phyloP scores from a whole-genome alignment of 2,329 filamentous ascomycete species.

The Fusarium humuli region DNA sequence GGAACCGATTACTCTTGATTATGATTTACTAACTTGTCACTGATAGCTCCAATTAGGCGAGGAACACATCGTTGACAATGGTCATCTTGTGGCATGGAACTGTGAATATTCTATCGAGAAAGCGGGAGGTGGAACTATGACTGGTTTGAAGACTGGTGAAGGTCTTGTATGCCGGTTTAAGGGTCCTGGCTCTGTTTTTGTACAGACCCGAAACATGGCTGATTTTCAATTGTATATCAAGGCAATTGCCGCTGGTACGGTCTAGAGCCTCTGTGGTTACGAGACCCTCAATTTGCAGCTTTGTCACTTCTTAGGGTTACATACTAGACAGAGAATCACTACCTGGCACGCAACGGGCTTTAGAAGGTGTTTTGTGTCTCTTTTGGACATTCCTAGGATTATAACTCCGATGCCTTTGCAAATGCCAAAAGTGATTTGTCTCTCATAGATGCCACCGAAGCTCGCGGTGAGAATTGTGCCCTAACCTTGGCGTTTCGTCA shows the following conservation, averaged over 20 bases:
- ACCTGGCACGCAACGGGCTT: too few species aligned
- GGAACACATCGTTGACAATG: neutral
- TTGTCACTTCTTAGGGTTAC: too few species aligned
- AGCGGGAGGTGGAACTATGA: neutral
- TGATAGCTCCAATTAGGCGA: neutral
- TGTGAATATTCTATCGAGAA: neutral
- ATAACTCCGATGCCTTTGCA: too few species aligned
- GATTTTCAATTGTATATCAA: neutral
- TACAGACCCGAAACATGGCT: neutral
- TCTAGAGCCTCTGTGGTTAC: neutral
- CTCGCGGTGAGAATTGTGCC: too few species aligned
- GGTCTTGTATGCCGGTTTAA: neutral
- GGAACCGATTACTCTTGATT: neutral
- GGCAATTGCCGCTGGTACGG: neutral
- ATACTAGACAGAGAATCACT: too few species aligned
- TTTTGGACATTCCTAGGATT: too few species aligned
- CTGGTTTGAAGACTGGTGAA: neutral
- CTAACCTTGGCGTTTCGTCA: too few species aligned
- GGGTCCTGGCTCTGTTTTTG: neutral
- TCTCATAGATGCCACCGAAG: too few species aligned
- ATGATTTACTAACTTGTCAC: neutral
- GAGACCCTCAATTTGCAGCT: too few species aligned
- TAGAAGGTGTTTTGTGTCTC: too few species aligned
- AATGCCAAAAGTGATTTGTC: too few species aligned
- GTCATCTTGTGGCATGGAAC: neutral